A percentile compares a stretch with the other conserved stretches of the same genome.
phyloP scores from a whole-genome alignment of 2,329 filamentous ascomycete species.

The Rhynchosporium agropyri region DNA sequence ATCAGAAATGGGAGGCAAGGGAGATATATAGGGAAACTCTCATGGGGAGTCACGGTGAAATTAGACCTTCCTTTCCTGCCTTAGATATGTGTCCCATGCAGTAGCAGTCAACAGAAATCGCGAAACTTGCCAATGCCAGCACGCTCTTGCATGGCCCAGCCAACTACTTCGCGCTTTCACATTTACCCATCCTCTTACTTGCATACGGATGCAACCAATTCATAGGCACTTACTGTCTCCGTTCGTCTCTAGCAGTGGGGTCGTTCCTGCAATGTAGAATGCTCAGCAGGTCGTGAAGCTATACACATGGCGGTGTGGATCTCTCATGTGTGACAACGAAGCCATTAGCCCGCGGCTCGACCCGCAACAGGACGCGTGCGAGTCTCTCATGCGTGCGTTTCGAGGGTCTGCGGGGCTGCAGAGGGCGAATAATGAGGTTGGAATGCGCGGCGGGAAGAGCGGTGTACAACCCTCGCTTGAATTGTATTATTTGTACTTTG shows the following conservation, averaged over 20 bases:
- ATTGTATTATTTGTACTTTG: slow-evolving; percentile 2
- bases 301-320: slow-evolving; percentile 35
- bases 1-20: slow-evolving; percentile 17
- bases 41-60: slow-evolving; percentile 20
- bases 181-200: slow-evolving; percentile 29
- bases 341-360: slow-evolving; percentile 33
- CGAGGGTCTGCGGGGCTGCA: slow-evolving; percentile 19
- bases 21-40: slow-evolving; percentile 24
- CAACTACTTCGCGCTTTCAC: slow-evolving; percentile 24
- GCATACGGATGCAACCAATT: slow-evolving; percentile 33
- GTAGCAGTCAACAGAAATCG: slow-evolving; percentile 25
- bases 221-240: slow-evolving; percentile 29
- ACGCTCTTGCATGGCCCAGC: slow-evolving; percentile 23
- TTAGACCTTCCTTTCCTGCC: slow-evolving; percentile 18
- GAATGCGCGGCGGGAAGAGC: slow-evolving; percentile 24
- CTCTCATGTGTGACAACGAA: slow-evolving; percentile 32
- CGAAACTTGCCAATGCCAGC: slow-evolving; percentile 22
- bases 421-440: slow-evolving; percentile 24
- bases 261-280: slow-evolving; percentile 32
- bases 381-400: slow-evolving; percentile 31
- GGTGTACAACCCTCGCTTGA: slow-evolving; percentile 29
- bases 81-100: slow-evolving; percentile 19
- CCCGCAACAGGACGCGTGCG: slow-evolving; percentile 36
- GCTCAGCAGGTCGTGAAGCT: slow-evolving; percentile 13
- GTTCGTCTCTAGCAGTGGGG: slow-evolving; percentile 28